phyloP scores from a whole-genome alignment of 169 alveolate species.

The Theileria orientalis region DNA sequence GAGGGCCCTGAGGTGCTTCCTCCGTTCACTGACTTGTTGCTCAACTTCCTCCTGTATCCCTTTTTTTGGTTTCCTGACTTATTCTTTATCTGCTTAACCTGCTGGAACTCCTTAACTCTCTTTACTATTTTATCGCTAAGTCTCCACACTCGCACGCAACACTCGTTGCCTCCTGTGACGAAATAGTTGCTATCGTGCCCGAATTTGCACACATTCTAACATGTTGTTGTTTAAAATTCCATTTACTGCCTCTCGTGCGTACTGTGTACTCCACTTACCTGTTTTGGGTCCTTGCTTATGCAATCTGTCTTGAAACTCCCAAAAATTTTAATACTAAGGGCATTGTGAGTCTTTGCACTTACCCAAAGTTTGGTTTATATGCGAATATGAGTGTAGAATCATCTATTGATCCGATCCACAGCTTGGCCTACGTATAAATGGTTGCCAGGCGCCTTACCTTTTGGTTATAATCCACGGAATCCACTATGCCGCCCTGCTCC shows the following conservation, averaged over 20 bases:
- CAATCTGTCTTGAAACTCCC: slow-evolving; percentile 60
- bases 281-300: slow-evolving; percentile 61
- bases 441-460: slow-evolving; percentile 9
- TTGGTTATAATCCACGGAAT: slow-evolving; percentile 25
- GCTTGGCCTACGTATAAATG: slow-evolving; percentile 50
- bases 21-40: background rate
- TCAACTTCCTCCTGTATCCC: background rate
- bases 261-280: slow-evolving; percentile 18
- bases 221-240: background rate
- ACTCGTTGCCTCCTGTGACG: slow-evolving; percentile 73
- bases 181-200: slow-evolving; percentile 38
- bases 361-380: slow-evolving; percentile 32
- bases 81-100: background rate
- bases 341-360: slow-evolving; percentile 3
- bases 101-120: slow-evolving; percentile 9
- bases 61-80: background rate
- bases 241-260: background rate
- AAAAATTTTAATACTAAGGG: slow-evolving; percentile 59
- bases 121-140: slow-evolving; percentile 35
- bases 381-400: slow-evolving; percentile 68
- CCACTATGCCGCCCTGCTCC: slow-evolving; percentile 40
- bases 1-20: no score
- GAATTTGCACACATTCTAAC: slow-evolving; percentile 39
- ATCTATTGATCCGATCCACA: slow-evolving; percentile 75
- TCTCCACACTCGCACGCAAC: slow-evolving; percentile 68